A percentile compares a stretch with the other conserved stretches of the same genome.
phyloP scores from a whole-genome alignment of 2,329 filamentous ascomycete species.

The Xylaria sp. region DNA sequence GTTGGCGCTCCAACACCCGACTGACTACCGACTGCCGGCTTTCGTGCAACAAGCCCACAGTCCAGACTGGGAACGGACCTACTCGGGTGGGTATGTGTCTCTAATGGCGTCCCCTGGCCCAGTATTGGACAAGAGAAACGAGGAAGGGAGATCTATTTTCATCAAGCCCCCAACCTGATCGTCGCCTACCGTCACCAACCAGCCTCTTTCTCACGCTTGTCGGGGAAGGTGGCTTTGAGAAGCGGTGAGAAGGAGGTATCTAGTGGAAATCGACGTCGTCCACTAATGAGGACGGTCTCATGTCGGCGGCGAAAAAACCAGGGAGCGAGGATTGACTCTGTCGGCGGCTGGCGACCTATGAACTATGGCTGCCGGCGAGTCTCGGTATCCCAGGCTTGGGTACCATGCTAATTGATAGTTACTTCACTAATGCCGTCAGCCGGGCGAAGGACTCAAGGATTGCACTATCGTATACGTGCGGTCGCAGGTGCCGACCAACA shows the following conservation, averaged over 20 bases:
- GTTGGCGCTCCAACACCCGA: conserved; percentile 14
- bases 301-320: neutral
- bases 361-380: neutral
- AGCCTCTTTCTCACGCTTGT: neutral
- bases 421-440: neutral
- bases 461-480: neutral
- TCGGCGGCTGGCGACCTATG: conserved; percentile 16
- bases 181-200: neutral
- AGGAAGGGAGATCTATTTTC: neutral
- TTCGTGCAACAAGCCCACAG: conserved; percentile 14
- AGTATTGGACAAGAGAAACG: neutral
- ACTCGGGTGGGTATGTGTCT: neutral
- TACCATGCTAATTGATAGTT: no score
- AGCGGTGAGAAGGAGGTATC: conserved; percentile 16
- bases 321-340: neutral
- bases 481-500: neutral
- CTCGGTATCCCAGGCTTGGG: conserved; percentile 1
- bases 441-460: conserved; percentile 13
- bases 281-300: neutral
- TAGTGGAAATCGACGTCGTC: neutral
- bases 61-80: neutral
- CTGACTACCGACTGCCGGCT: conserved; percentile 23
- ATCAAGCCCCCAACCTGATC: conserved; percentile 20
- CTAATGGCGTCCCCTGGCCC: neutral
- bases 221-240: neutral